Percentiles rank a stretch among this genome's conserved stretches.
Evolutionary conservation across 2,329 filamentous ascomycete species (phyloP).

Genomic region (Xylaria sp.): DNA sequence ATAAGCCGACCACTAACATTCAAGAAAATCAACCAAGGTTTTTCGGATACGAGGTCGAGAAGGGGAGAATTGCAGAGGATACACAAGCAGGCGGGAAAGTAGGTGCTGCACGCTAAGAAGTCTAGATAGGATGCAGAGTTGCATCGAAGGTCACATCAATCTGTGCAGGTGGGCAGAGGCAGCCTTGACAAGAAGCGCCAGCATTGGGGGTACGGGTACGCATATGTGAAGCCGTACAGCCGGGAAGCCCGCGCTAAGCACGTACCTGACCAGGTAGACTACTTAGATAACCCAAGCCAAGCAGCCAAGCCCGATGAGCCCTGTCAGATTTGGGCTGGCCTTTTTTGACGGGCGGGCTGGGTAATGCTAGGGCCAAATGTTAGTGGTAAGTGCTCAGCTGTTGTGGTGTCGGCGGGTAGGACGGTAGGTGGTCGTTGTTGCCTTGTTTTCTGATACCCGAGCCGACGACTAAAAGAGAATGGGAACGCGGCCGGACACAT

Average conservation of each 20-base stretch:
- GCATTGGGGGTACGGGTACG: neutral
- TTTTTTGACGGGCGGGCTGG: neutral
- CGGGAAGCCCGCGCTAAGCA: neutral
- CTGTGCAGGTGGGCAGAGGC: constrained; percentile 2
- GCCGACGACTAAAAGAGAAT: neutral
- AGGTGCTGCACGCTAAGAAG: constrained; percentile 15
- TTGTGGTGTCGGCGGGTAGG: neutral
- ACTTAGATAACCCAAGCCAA: too few relatives aligned
- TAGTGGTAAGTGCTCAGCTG: neutral
- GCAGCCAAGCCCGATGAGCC: constrained; percentile 15
- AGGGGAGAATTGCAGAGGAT: constrained; percentile 28
- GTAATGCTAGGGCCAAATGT: neutral
- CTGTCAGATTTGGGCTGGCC: constrained; percentile 24
- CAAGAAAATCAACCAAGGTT: constrained; percentile 5
- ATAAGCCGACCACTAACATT: neutral
- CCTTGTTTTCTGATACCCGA: constrained; percentile 2
- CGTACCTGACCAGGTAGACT: constrained; percentile 2
- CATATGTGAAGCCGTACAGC: constrained; percentile 1
- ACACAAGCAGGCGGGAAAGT: constrained; percentile 8
- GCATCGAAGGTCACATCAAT: neutral
- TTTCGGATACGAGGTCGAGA: constrained; percentile 33
- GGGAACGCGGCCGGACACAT: neutral
- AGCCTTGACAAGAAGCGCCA: neutral
- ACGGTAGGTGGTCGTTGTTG: constrained; percentile 3
- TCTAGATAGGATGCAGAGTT: constrained; percentile 3